Conservation (phyloP, 306 rosid genomes). For the Trifolium dubium region DNA sequence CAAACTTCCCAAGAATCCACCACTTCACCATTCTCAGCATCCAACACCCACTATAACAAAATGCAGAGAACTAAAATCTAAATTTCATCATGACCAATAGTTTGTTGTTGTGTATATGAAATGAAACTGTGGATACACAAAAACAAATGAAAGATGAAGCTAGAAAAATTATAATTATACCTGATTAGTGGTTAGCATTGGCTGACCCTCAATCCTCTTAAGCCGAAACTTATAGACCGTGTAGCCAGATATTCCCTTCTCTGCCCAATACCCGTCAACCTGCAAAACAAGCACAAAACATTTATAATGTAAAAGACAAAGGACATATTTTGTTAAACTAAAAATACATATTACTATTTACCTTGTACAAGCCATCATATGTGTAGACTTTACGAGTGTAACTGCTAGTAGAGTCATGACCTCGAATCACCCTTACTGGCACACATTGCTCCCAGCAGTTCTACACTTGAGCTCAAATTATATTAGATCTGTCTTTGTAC, state of each 20-base stretch:
- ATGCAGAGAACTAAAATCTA: not conserved
- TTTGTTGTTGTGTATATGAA: not conserved
- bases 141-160: not conserved
- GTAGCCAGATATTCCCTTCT: slow-evolving; percentile 92
- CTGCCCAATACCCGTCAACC: slow-evolving; percentile 91
- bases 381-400: slow-evolving; percentile 87
- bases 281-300: slow-evolving; percentile 40
- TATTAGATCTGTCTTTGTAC: slow-evolving; percentile 27
- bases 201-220: slow-evolving; percentile 84
- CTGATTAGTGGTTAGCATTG: slow-evolving; percentile 88
- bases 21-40: not conserved
- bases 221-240: slow-evolving; percentile 86
- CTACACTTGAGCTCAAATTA: slow-evolving; percentile 54
- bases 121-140: not conserved
- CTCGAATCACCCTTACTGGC: slow-evolving; percentile 91
- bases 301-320: not conserved
- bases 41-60: not conserved
- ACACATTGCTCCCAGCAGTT: slow-evolving; percentile 72
- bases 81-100: not conserved
- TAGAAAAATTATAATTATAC: slow-evolving; percentile 45
- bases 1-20: too few species aligned
- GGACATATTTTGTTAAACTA: not conserved
- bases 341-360: slow-evolving; percentile 31
- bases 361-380: slow-evolving; percentile 96
- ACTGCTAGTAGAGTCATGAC: slow-evolving; percentile 75